Percentiles rank a stretch among this genome's conserved stretches.
Evolutionary conservation across 1,284 basidiomycete genomes (phyloP).

Genomic region (Cutaneotrichosporon dermatis): DNA sequence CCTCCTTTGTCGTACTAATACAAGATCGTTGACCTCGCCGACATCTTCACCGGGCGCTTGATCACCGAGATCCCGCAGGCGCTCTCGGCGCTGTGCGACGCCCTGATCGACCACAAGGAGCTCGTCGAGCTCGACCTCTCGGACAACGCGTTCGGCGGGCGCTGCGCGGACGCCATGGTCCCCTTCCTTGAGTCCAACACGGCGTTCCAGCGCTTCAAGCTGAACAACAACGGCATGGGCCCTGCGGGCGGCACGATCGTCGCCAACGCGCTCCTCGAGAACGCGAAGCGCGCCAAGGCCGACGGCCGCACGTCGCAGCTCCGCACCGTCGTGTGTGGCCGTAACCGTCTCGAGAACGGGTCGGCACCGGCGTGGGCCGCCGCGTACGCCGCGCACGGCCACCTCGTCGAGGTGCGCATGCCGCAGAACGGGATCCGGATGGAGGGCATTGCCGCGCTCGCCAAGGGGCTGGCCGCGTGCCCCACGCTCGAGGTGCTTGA

Average conservation of each 20-base stretch:
- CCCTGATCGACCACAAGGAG: slow-evolving; percentile 71
- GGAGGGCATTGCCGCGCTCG: slow-evolving; percentile 82
- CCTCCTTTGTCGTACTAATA: neutral
- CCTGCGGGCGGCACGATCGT: slow-evolving; percentile 81
- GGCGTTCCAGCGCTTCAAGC: slow-evolving; percentile 72
- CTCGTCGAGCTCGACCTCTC: slow-evolving; percentile 86
- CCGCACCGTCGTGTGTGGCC: slow-evolving; percentile 80
- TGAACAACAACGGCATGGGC: slow-evolving; percentile 98
- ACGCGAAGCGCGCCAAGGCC: slow-evolving; percentile 65
- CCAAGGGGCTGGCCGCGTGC: slow-evolving; percentile 68
- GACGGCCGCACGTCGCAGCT: slow-evolving; percentile 67
- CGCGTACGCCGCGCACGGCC: slow-evolving; percentile 77
- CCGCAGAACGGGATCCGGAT: slow-evolving; percentile 96
- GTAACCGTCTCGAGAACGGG: slow-evolving; percentile 91
- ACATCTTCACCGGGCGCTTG: slow-evolving; percentile 95
- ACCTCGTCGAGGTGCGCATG: slow-evolving; percentile 78
- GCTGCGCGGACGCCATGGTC: slow-evolving; percentile 91
- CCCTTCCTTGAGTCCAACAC: slow-evolving; percentile 78
- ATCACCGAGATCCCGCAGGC: slow-evolving; percentile 93
- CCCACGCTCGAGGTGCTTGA: slow-evolving; percentile 71
- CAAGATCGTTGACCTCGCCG: slow-evolving; percentile 90
- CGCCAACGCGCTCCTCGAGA: slow-evolving; percentile 75
- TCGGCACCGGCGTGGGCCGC: slow-evolving; percentile 77
- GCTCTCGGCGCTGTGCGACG: slow-evolving; percentile 80
- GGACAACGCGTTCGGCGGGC: slow-evolving; percentile 95